Base-by-base conservation (phyloP, 208 protist species). In the Blechomonas ayalai region DNA sequence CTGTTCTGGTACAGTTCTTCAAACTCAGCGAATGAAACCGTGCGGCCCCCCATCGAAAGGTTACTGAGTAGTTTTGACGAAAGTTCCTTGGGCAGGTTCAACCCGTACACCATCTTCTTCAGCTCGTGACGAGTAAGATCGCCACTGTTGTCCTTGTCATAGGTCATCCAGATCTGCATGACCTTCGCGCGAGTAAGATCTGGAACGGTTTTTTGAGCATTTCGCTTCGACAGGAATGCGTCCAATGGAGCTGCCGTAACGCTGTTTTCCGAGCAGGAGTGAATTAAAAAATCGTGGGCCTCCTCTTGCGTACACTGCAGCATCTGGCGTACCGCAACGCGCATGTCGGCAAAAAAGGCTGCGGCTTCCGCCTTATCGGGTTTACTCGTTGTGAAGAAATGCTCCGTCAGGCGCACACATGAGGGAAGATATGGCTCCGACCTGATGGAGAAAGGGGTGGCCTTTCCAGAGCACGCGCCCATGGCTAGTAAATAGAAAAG, bases 141-240 rank as follows among this genome's bases (percentile, higher is more conserved):
- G 24, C 81, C 75, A 44, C 67, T 82, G 52, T 64, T 47, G 56
- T 82, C 69, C 10, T 50, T 39, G 62, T 81, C 69, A 49, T 79
- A 76, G 28, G 44, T 61, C 65, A 82, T 73, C 75, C 72, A 85
- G 43, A 82, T 51, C 51, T 73, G 60, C 74, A 84, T 82, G 33
- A 82, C 58, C 46, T 67, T 79, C 37, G 68, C 62, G 25, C 60
- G 59, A 34, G 68, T 73, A n/a, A 66, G 15, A 52, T 78, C 69
- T 15, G 65, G 61, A 34, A 38, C 37, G 1, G 73, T 50, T 15
- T 33, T 49, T 7, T 24, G 15, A 2, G 31, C 45, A 8, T 53
- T 60, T 10, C 50, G 59, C 15, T 63, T 48, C 10, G 40, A 38
- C 42, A 74, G 34, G 31, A 67, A 78, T 8, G 0, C 22, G 28